phyloP scores from a whole-genome alignment of 306 rosid genomes.

The Vachellia collinsii region DNA sequence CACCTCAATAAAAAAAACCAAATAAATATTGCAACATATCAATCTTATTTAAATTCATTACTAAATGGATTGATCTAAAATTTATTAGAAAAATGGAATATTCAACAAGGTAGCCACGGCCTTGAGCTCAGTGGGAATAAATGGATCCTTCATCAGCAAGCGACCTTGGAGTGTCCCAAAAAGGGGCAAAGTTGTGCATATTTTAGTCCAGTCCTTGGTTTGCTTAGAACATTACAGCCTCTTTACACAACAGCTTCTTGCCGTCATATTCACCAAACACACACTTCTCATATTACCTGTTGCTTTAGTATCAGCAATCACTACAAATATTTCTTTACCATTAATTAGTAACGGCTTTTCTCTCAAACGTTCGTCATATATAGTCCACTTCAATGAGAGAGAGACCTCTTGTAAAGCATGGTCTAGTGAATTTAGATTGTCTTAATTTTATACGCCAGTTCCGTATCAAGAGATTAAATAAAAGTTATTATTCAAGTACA shows the following conservation, averaged over 20 bases:
- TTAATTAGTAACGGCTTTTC: neutral
- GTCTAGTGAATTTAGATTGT: neutral
- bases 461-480: neutral
- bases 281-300: neutral
- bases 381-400: neutral
- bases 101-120: neutral
- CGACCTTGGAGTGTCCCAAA: neutral
- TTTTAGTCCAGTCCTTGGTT: neutral
- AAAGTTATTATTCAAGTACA: neutral
- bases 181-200: neutral
- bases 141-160: slow-evolving; percentile 17
- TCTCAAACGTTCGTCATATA: neutral
- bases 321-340: neutral
- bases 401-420: neutral
- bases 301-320: neutral
- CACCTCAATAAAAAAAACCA: neutral
- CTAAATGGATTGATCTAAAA: too few relatives aligned
- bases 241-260: slow-evolving; percentile 33
- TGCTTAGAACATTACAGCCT: slow-evolving; percentile 28
- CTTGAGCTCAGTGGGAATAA: neutral
- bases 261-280: slow-evolving; percentile 4
- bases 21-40: neutral
- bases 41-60: too few relatives aligned
- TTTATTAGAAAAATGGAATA: neutral
- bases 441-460: neutral